Conservation (phyloP, 257 asterid genomes). For the Buddleja alternifolia region DNA sequence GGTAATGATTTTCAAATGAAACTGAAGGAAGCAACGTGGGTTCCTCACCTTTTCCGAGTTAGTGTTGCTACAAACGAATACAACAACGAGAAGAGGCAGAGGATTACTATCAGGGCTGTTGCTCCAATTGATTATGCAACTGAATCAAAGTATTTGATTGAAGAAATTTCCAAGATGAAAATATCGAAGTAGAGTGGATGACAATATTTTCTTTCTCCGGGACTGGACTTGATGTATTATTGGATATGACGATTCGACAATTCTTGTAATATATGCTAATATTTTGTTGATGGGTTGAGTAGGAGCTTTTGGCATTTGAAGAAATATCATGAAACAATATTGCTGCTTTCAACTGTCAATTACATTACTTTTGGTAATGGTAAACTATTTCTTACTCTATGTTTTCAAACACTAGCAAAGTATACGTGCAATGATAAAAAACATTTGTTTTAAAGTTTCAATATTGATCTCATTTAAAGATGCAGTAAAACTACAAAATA, state of each 20-base stretch:
- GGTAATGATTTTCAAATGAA: conserved; percentile 47
- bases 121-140: conserved; percentile 77
- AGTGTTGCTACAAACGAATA: conserved; percentile 70
- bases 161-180: conserved; percentile 70
- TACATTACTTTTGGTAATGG: no score
- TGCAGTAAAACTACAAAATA: no score
- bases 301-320: conserved; percentile 18
- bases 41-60: conserved; percentile 71
- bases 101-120: conserved; percentile 73
- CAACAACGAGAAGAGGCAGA: conserved; percentile 81
- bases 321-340: neutral
- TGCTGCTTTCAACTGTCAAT: no score
- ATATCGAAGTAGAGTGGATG: conserved; percentile 41
- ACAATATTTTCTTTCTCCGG: neutral
- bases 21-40: conserved; percentile 71
- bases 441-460: no score
- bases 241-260: conserved; percentile 5
- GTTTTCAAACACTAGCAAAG: no score
- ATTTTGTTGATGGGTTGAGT: conserved; percentile 11
- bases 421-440: no score
- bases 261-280: conserved; percentile 35
- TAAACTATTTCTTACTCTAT: no score
- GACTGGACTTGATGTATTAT: conserved; percentile 15
- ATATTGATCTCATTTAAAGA: no score
- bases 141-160: conserved; percentile 70